Conservation (phyloP, 805 yeast genomes). For the Candida oleophila region DNA sequence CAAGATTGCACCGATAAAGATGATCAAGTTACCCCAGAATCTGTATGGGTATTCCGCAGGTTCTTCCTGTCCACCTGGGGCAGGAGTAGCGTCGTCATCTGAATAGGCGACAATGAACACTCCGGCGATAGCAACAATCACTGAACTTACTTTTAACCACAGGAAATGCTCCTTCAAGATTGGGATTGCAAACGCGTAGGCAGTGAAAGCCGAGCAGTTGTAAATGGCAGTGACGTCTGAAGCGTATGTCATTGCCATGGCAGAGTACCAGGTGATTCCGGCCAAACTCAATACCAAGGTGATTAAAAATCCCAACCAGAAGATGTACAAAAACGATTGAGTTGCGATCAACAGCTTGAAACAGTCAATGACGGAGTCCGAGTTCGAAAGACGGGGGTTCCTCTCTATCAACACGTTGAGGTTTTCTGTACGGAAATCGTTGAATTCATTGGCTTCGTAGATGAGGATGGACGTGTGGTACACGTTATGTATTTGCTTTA, state of each 20-base stretch:
- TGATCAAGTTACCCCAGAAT: slow-evolving; percentile 66
- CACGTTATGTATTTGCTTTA: slow-evolving; percentile 43
- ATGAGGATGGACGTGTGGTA: slow-evolving; percentile 43
- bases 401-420: slow-evolving; percentile 34
- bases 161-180: slow-evolving; percentile 65
- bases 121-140: slow-evolving; percentile 68
- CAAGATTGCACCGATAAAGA: slow-evolving; percentile 69
- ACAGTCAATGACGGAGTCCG: slow-evolving; percentile 33
- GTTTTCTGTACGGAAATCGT: slow-evolving; percentile 30
- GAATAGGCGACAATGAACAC: slow-evolving; percentile 78
- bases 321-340: slow-evolving; percentile 50
- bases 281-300: slow-evolving; percentile 67
- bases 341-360: slow-evolving; percentile 36
- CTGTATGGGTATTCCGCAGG: slow-evolving; percentile 53
- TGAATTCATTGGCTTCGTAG: slow-evolving; percentile 40
- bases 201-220: slow-evolving; percentile 87
- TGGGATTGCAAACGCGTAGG: slow-evolving; percentile 80
- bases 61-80: slow-evolving; percentile 9
- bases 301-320: slow-evolving; percentile 42
- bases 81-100: slow-evolving; percentile 27
- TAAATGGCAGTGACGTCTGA: slow-evolving; percentile 88
- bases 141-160: slow-evolving; percentile 63
- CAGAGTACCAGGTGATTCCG: slow-evolving; percentile 82
- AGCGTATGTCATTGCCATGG: slow-evolving; percentile 78
- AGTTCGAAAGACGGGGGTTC: slow-evolving; percentile 34